These are phyloP conservation scores for Mimosa bimucronata DNA, from an alignment of 306 rosid species.

Conservation along the genomic window DNA sequence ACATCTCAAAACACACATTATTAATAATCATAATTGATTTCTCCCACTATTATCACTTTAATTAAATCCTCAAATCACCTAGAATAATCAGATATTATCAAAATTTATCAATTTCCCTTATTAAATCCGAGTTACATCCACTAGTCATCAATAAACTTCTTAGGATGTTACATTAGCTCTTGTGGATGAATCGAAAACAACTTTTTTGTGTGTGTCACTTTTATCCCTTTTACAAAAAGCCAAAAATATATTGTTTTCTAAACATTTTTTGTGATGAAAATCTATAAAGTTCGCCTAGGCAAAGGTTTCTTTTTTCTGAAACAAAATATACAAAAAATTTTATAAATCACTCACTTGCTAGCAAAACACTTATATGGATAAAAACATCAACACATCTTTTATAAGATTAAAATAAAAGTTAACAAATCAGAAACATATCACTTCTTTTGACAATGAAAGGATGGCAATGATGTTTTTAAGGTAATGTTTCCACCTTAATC, in stretches of 20 bases:
- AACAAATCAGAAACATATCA: neutral
- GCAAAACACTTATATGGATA: neutral
- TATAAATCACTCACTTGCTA: neutral
- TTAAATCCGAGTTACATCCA: too few relatives aligned
- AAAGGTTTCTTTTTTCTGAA: neutral
- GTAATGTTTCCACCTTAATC: neutral
- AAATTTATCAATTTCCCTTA: too few relatives aligned
- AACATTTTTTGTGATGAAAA: neutral
- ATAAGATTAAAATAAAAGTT: neutral
- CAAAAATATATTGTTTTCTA: neutral
- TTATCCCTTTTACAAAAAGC: neutral
- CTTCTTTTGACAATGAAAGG: neutral
- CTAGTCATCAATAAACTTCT: too few relatives aligned
- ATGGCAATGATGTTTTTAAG: neutral
- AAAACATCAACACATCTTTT: neutral
- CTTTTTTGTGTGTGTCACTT: too few relatives aligned
- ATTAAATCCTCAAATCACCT: too few relatives aligned
- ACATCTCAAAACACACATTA: too few relatives aligned
- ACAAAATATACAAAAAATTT: too few relatives aligned
- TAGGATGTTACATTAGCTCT: too few relatives aligned
- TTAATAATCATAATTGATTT: too few relatives aligned
- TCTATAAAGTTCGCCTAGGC: too few relatives aligned
- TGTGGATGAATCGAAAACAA: neutral
- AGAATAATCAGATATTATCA: too few relatives aligned
- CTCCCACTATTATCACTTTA: too few relatives aligned